Evolutionary conservation across 345 rosid species (phyloP), one percentile per base, ranked within the genome.

Genomic region (Hibiscus tridactylites): DNA sequence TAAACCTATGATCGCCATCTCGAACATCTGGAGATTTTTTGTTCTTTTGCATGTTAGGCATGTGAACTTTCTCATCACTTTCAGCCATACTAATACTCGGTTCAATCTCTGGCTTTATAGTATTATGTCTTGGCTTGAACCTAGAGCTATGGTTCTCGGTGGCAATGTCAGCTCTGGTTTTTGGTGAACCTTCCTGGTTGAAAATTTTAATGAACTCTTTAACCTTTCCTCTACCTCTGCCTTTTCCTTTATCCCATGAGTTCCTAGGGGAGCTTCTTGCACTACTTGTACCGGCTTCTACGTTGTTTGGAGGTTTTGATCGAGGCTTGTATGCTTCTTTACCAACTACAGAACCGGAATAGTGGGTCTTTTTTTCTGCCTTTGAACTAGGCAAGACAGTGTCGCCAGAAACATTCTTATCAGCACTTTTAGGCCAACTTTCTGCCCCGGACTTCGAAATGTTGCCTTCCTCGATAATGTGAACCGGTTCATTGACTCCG

Each of bases 191-290:
- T 76, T 80, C 97, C 80, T 85, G 91, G 71, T 81, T 91, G 82
- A 91, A 91, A 49, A 87, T 82, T 71, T 87, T 88, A 47, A 91
- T 81, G 74, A 90, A 93, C 12, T 90, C 96, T 79, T 80, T 90
- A 59, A 93, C 91, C 80, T 81, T 93, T 79, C 91, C 92, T 69
- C 62, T 79, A 44, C 9, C 82, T 73, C 83, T 79, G 61, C 63
- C 79, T 76, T 83, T 87, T 63, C 70, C 80, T 28, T 60, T 73
- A 71, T 84, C 87, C 26, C 46, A 57, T 13, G 70, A 69, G 66
- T 64, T 74, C 7, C 44, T 74, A 13, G 85, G 74, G 15, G 77
- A 75, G 39, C 74, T 78, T 47, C 70, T 83, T 17, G 31, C n/a
- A 66, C 74, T 68, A 69, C 77, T 61, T 83, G 80, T 79, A 67